Evolutionary conservation across 805 yeast species (phyloP).

Genomic region (Ascoidea tarda): DNA sequence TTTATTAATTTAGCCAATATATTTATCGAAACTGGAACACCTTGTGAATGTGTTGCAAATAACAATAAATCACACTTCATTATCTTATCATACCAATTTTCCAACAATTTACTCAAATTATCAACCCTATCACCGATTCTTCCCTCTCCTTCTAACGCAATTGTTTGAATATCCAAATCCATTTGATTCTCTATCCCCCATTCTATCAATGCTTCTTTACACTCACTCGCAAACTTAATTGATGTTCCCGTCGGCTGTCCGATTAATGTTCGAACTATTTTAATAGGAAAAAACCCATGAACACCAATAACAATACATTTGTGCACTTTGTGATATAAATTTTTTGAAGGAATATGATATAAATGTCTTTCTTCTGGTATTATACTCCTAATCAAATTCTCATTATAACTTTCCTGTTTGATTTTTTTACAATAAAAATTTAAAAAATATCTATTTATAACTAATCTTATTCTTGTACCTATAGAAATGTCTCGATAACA

Average conservation of each 20-base stretch:
- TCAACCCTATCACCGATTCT: constrained; percentile 77
- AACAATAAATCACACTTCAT: constrained; percentile 35
- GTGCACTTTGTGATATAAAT: constrained; percentile 13
- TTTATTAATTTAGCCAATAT: constrained; percentile 61
- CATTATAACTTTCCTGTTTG: too few species aligned
- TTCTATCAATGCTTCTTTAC: constrained; percentile 59
- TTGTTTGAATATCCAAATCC: constrained; percentile 53
- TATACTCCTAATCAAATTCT: neutral
- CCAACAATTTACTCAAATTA: constrained; percentile 58
- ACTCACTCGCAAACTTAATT: constrained; percentile 77
- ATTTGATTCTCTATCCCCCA: constrained; percentile 34
- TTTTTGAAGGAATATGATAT: constrained; percentile 2
- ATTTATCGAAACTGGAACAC: constrained; percentile 81
- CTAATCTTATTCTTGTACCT: neutral
- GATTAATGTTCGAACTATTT: constrained; percentile 67
- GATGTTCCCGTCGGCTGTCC: constrained; percentile 98
- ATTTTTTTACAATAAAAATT: too few species aligned
- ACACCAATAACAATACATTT: constrained; percentile 79
- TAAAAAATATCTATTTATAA: too few species aligned
- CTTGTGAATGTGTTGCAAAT: constrained; percentile 91
- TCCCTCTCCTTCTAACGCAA: constrained; percentile 91
- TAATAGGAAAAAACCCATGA: constrained; percentile 92
- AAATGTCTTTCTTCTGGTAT: constrained; percentile 10
- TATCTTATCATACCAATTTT: constrained; percentile 42
- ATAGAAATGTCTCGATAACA: neutral